Conservation (phyloP, 345 rosid genomes). For the Bruguiera sexangula region DNA sequence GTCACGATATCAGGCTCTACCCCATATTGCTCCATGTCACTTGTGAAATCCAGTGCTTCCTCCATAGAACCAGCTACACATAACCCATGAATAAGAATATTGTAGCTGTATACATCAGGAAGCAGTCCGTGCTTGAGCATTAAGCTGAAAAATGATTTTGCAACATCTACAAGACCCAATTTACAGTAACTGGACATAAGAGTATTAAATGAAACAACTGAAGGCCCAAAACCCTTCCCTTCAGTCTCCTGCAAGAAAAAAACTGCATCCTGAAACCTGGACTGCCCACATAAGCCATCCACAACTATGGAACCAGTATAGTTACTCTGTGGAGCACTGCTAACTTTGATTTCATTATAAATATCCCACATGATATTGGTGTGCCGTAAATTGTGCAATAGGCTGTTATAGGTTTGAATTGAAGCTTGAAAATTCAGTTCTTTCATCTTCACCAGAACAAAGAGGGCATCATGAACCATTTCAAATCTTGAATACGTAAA, state of each 20-base stretch:
- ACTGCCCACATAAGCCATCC: conserved; percentile 66
- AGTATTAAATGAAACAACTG: conserved; percentile 64
- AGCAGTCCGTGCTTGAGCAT: conserved; percentile 67
- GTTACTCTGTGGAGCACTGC: conserved; percentile 34
- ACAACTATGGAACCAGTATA: conserved; percentile 59
- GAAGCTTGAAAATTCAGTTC: conserved; percentile 51
- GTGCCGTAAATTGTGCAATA: conserved; percentile 62
- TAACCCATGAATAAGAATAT: conserved; percentile 74
- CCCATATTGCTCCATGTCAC: conserved; percentile 59
- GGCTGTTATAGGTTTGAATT: conserved; percentile 55
- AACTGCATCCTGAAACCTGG: conserved; percentile 57
- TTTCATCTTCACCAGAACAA: conserved; percentile 65
- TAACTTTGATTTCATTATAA: conserved; percentile 42
- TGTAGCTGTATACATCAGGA: conserved; percentile 67
- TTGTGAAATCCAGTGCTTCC: conserved; percentile 56
- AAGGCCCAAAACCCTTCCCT: conserved; percentile 46
- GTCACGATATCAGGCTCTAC: conserved; percentile 71
- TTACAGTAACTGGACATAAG: conserved; percentile 65
- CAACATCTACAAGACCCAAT: conserved; percentile 59
- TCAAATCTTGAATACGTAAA: conserved; percentile 60
- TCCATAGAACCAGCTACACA: conserved; percentile 63
- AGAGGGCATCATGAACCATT: conserved; percentile 71
- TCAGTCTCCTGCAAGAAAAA: conserved; percentile 42
- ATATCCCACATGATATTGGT: conserved; percentile 61
- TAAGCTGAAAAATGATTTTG: conserved; percentile 63